Evolutionary conservation across 208 protist genomes (phyloP).

Genomic region (Leishmania aethiopica): DNA sequence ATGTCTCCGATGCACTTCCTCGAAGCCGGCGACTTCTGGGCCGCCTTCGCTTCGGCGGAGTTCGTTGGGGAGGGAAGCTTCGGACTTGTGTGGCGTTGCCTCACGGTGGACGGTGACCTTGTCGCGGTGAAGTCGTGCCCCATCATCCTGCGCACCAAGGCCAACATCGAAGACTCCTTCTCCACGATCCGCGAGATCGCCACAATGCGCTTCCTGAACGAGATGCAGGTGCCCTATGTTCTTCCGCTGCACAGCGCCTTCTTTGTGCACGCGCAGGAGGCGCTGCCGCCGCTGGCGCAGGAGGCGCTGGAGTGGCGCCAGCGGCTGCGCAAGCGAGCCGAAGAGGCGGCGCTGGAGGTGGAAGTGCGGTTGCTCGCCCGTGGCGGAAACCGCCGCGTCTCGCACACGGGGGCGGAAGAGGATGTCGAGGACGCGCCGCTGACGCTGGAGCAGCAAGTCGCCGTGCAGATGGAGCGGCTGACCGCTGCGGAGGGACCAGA

Average conservation of each 20-base stretch:
- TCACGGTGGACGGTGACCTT: slow-evolving; percentile 73
- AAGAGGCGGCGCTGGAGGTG: slow-evolving; percentile 37
- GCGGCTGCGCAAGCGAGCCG: slow-evolving; percentile 31
- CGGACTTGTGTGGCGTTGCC: slow-evolving; percentile 80
- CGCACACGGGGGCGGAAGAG: background rate
- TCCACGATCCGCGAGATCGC: slow-evolving; percentile 82
- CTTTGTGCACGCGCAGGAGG: slow-evolving; percentile 53
- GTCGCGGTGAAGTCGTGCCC: slow-evolving; percentile 89
- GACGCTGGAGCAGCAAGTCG: slow-evolving; percentile 33
- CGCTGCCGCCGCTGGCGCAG: slow-evolving; percentile 62
- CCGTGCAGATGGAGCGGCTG: slow-evolving; percentile 22
- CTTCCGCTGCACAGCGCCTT: slow-evolving; percentile 86
- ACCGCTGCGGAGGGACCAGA: slow-evolving; percentile 25
- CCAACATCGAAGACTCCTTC: slow-evolving; percentile 76
- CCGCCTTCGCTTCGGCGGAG: slow-evolving; percentile 61
- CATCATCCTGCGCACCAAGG: slow-evolving; percentile 54
- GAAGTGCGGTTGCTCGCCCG: slow-evolving; percentile 26
- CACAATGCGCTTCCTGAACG: slow-evolving; percentile 81
- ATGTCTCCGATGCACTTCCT: slow-evolving; percentile 73
- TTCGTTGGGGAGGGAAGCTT: slow-evolving; percentile 90
- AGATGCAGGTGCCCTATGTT: slow-evolving; percentile 83
- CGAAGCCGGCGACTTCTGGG: slow-evolving; percentile 69
- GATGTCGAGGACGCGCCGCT: background rate
- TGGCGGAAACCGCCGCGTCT: background rate
- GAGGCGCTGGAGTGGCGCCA: slow-evolving; percentile 46